These are phyloP conservation scores for Xeromyces bisporus DNA, from an alignment of 495 filamentous ascomycete species.

Conservation along the genomic window DNA sequence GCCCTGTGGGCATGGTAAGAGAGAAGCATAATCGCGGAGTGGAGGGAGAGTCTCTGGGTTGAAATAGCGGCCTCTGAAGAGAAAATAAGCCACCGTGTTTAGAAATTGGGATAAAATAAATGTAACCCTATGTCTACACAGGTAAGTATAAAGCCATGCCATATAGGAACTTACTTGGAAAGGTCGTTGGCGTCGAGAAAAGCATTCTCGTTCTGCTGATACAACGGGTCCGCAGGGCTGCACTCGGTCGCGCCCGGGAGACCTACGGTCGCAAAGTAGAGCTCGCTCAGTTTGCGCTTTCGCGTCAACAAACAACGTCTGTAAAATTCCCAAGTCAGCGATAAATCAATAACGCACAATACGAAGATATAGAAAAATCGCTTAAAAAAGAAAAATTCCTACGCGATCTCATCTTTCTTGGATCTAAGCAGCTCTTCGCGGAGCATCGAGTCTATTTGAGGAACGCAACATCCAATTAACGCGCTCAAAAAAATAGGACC, in stretches of 20 bases:
- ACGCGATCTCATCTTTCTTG: constrained; percentile 48
- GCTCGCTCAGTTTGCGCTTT: constrained; percentile 68
- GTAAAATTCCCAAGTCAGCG: constrained; percentile 21
- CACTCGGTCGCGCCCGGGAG: constrained; percentile 34
- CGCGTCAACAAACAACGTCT: constrained; percentile 63
- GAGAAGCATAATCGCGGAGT: constrained; percentile 29
- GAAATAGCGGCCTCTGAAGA: constrained; percentile 49
- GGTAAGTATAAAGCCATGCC: constrained; percentile 4
- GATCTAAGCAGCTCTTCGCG: constrained; percentile 39
- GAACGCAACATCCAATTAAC: constrained; percentile 44
- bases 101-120: constrained; percentile 8
- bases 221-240: constrained; percentile 35
- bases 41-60: constrained; percentile 53
- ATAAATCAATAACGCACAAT: constrained; percentile 8
- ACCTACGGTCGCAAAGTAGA: constrained; percentile 44
- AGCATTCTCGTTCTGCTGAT: constrained; percentile 31
- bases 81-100: constrained; percentile 14
- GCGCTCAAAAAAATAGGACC: constrained; percentile 30
- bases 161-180: constrained; percentile 43
- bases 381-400: constrained; percentile 17
- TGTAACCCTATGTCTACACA: constrained; percentile 6
- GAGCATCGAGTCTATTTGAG: constrained; percentile 36
- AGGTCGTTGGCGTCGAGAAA: constrained; percentile 67
- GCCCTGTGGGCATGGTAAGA: constrained; percentile 10
- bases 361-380: constrained; percentile 13